These are phyloP conservation scores for Aegilops tauschii DNA, from an alignment of 176 grass and related monocot genomes.

Conservation along the genomic window DNA sequence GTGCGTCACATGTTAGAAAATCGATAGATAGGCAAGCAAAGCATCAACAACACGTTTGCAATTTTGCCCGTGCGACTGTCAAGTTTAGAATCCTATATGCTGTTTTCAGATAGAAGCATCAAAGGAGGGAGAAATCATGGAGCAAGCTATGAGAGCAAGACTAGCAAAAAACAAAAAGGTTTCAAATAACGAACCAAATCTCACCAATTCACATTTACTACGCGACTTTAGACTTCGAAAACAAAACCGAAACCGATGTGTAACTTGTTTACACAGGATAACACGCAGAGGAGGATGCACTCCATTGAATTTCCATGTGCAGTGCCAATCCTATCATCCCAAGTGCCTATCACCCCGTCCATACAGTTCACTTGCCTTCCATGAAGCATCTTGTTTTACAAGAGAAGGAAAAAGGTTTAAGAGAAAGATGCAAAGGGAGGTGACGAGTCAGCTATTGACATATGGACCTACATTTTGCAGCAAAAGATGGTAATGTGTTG, in stretches of 20 bases:
- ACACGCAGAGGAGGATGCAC: not conserved
- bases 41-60: not conserved
- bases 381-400: slow-evolving; percentile 25
- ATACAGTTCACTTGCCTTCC: slow-evolving; percentile 25
- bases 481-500: slow-evolving; percentile 7
- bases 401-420: slow-evolving; percentile 9
- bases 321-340: not conserved
- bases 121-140: not conserved
- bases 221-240: slow-evolving; percentile 3
- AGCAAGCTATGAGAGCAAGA: not conserved
- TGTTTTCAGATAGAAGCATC: not conserved
- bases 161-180: not conserved
- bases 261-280: slow-evolving; percentile 17
- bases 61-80: not conserved
- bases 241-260: slow-evolving; percentile 14
- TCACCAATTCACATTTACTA: slow-evolving; percentile 26
- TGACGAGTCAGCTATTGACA: slow-evolving; percentile 48
- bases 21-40: not conserved
- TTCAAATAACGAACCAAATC: slow-evolving; percentile 29
- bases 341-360: not conserved
- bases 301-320: slow-evolving; percentile 26
- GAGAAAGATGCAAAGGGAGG: slow-evolving; percentile 33
- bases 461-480: slow-evolving; percentile 37
- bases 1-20: not conserved
- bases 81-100: not conserved